Conservation (phyloP, 208 protist genomes). For the Acanthamoeba polyphaga region DNA sequence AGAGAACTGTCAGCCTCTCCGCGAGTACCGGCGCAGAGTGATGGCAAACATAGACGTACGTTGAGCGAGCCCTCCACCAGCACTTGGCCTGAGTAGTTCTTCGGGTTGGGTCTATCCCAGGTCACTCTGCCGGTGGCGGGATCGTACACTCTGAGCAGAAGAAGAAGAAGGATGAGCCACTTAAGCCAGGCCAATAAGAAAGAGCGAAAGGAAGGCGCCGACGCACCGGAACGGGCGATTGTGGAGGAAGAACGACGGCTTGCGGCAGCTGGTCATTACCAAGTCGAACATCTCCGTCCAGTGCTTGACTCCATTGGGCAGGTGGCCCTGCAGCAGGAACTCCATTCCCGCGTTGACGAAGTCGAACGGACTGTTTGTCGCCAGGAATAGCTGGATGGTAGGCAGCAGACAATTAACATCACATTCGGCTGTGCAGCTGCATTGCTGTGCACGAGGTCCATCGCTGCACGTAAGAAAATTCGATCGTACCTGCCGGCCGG, state of each 20-base stretch:
- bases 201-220: not conserved
- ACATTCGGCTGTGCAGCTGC: no score
- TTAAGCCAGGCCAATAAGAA: not conserved
- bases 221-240: conserved; percentile 78
- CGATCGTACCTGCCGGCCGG: conserved; percentile 40
- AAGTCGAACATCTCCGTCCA: conserved; percentile 83
- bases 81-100: conserved; percentile 28
- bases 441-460: no score
- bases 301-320: conserved; percentile 52
- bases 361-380: conserved; percentile 81
- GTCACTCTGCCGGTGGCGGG: not conserved
- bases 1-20: not conserved
- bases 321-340: conserved; percentile 71
- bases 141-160: conserved; percentile 8
- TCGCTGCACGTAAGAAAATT: not conserved
- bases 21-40: conserved; percentile 8
- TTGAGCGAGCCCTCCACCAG: conserved; percentile 49
- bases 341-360: conserved; percentile 80
- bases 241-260: conserved; percentile 80
- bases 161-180: not conserved
- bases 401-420: not conserved
- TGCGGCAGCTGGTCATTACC: conserved; percentile 78
- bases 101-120: conserved; percentile 40
- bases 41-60: conserved; percentile 40
- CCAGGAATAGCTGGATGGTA: conserved; percentile 76